Evolutionary conservation across 2,329 filamentous ascomycete genomes (phyloP).

Genomic region (Ophiostoma montium): DNA sequence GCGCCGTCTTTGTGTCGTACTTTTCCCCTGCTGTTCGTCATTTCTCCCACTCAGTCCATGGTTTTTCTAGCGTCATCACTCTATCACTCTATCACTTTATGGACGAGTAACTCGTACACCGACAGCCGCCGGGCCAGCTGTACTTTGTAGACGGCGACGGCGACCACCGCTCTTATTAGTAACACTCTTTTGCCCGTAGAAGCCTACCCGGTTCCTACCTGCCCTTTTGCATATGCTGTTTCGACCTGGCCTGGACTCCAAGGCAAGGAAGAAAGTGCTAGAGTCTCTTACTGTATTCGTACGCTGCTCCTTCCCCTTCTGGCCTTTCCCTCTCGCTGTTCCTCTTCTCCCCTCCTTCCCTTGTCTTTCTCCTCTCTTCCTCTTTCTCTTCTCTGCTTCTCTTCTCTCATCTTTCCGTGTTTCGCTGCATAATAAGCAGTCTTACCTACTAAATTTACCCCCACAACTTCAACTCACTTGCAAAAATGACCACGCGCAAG

Average conservation of each 20-base stretch:
- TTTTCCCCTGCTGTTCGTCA: too few relatives aligned
- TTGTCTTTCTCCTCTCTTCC: conserved; percentile 10
- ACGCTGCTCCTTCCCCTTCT: conserved; percentile 3
- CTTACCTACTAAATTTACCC: neutral
- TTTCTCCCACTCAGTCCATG: too few relatives aligned
- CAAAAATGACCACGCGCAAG: conserved; percentile 33
- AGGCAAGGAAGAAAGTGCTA: too few relatives aligned
- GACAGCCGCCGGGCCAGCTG: conserved; percentile 4
- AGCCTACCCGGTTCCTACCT: conserved; percentile 5
- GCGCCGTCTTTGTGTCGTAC: too few relatives aligned
- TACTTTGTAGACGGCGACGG: conserved; percentile 2
- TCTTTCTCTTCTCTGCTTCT: conserved; percentile 12
- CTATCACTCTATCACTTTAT: too few relatives aligned
- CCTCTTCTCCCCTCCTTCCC: neutral
- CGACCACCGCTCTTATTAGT: conserved; percentile 4
- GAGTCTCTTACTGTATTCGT: too few relatives aligned
- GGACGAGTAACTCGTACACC: neutral
- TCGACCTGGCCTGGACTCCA: conserved; percentile 3
- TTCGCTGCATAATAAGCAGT: neutral
- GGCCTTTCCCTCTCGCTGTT: neutral
- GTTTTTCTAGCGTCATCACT: neutral
- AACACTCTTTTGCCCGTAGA: conserved; percentile 1
- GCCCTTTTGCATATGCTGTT: conserved; percentile 1
- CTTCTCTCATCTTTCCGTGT: conserved; percentile 5
- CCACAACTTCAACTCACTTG: conserved; percentile 9